Base-by-base conservation (phyloP, 2,329 filamentous ascomycete species). In the Hypomyces perniciosus region DNA sequence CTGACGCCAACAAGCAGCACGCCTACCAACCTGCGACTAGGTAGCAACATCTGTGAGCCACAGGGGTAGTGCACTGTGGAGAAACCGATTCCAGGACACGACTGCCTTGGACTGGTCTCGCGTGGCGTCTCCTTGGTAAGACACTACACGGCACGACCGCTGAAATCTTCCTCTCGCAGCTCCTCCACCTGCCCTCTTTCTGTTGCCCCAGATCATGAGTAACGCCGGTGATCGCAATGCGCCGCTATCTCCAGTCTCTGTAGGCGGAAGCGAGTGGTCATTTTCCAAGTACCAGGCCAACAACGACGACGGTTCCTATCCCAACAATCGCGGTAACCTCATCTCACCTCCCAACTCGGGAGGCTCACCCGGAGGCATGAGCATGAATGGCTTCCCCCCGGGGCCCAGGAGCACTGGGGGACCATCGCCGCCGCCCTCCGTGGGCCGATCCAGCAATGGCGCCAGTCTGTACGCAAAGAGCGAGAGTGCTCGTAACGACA, bases 401-500 rank as follows among this genome's bases (percentile, higher is more conserved):
- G 76, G 72, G 55, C 79, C 75, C 68, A 77, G 74, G 71, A 81
- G 73, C 65, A 72, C 72, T 55, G 80, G 79, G 58, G 80, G 77
- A 28, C 82, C 92, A 47, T 96, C 92, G 46, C 91, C 92, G 49
- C 92, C 93, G 28, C 89, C 86, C 57, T 97, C 92, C 5, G 78
- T 96, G 59, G 89, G 87, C 56, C 80, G 88, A 56, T 95, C 89
- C 46, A 96, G 90, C 68, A 85, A 86, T 65, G 90, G 88, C 51
- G 88, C 85, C 38, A 80, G 80, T 53, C 68, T 85, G 56, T 90
- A 85, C 75, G 73, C 82, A 64, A 68, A 81, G 75, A 80, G 77
- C 66, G 81, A 81, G 61, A 85, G 81, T 67, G 83, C 83, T 62
- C 85, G 82, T 66, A 81, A 81, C 54, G 78, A 80, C 71, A 65